These are phyloP conservation scores for Arachis stenosperma DNA, from an alignment of 306 rosid species.

Conservation along the genomic window DNA sequence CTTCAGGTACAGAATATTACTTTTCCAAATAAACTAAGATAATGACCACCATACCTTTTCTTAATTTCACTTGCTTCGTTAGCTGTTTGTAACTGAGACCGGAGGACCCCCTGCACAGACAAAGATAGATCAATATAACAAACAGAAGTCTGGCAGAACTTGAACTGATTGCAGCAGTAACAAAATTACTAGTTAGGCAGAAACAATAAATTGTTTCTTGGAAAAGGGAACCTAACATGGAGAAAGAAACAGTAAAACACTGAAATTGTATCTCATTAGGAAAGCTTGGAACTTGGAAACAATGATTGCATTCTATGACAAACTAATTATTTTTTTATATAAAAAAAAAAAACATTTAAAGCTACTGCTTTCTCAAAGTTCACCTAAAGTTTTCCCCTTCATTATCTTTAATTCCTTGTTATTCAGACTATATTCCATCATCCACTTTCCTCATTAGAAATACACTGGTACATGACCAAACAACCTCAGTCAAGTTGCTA, in stretches of 20 bases:
- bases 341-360: not conserved
- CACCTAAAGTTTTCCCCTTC: not conserved
- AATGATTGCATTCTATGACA: not conserved
- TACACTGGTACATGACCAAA: constrained; percentile 2
- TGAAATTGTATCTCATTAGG: not conserved
- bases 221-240: constrained; percentile 14
- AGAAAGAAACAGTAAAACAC: not conserved
- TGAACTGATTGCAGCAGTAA: constrained; percentile 18
- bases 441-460: constrained; percentile 1
- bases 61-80: constrained; percentile 78
- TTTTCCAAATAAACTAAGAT: constrained; percentile 17
- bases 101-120: constrained; percentile 76
- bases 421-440: constrained; percentile 2
- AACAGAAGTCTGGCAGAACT: constrained; percentile 22
- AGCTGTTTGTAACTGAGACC: constrained; percentile 78
- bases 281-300: not conserved
- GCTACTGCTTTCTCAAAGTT: not conserved
- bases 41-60: constrained; percentile 59
- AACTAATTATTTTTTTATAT: not conserved
- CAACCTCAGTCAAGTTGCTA: not conserved
- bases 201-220: not conserved
- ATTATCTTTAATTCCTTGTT: not conserved
- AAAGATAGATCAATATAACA: constrained; percentile 35
- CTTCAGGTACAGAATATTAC: constrained; percentile 4
- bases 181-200: not conserved